Base-by-base conservation (phyloP, 257 asterid genomes). In the Scutellaria barbata region DNA sequence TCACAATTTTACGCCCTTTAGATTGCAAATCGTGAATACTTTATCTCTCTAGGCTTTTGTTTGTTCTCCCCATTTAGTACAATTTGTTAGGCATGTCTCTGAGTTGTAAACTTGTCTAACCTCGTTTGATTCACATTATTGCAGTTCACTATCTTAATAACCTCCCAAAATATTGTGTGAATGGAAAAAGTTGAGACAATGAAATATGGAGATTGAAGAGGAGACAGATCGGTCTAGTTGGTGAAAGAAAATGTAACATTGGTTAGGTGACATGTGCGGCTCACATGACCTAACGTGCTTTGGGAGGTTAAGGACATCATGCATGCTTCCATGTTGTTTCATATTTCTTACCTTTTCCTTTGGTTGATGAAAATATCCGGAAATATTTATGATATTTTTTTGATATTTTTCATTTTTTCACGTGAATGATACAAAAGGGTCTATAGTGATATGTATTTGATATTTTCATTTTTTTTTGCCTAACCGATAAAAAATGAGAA, bases 1-100 rank as follows among this genome's bases (percentile, higher is more conserved):
- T 88, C 96, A 43, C 99, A 94, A 48, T 94, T 91, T 75, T 88
- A 91, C 74, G 80, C 96, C 33, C 92, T 92, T 62, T 94, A 86
- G 83, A 54, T 25, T 37, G 6, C 16, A 45, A 7, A 14, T 14
- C 25, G 7, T 2, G 11, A 39, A 5, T 10, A 25, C 18, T 18
- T 10, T 76, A 50, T 51, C 59, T 13, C 6, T 58, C 9, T 54
- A 33, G 17, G 56, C 20, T 48, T 18, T 30, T 30, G 35, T 58
- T 51, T 50, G 71, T 7, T 20, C 52, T 16, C 58, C 25, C 17
- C 50, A 18, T 59, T 58, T 11, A 17, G 37, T 41, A 37, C 35
- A 18, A 47, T 30, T 50, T 50, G 35, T 10, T 47, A 47, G 10
- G 40, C 60, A 12, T 30, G 35, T 30, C 42, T 14, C 8, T 52